phyloP scores from a whole-genome alignment of 805 yeast genomes.

The Kuraishia ogatae region DNA sequence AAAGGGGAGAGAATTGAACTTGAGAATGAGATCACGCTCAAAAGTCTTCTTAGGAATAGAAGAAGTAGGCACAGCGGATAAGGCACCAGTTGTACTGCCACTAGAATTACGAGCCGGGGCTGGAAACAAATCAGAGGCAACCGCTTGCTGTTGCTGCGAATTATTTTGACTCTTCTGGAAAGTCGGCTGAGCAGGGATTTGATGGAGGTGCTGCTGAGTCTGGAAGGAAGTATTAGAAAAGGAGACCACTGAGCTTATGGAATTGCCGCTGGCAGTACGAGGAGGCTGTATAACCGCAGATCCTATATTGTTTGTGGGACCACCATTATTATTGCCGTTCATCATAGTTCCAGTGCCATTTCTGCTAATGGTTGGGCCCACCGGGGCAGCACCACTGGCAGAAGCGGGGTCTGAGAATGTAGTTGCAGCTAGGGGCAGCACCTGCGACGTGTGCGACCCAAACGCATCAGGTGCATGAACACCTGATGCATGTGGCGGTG shows the following conservation, averaged over 20 bases:
- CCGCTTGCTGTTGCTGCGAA: neutral
- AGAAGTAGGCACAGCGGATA: neutral
- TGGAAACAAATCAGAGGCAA: neutral
- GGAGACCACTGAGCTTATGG: neutral
- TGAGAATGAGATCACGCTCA: constrained; percentile 6
- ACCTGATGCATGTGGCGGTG: neutral
- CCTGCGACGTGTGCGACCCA: neutral
- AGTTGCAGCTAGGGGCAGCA: neutral
- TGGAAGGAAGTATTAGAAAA: neutral
- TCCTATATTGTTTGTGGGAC: neutral
- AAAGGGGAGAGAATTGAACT: constrained; percentile 7
- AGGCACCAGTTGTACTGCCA: neutral
- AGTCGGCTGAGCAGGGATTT: neutral
- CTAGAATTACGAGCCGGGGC: neutral
- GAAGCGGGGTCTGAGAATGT: neutral
- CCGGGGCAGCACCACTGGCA: neutral
- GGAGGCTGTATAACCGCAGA: neutral
- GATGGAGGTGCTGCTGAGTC: neutral
- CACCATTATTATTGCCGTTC: neutral
- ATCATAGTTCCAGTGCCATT: neutral
- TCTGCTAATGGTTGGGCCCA: neutral
- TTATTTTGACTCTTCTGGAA: too few species aligned
- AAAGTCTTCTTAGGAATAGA: constrained; percentile 1
- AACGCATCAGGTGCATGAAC: neutral
- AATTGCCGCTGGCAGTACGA: neutral